These are phyloP conservation scores for Blastocystis sp. DNA, from an alignment of 352 stramenopile species.

Conservation along the genomic window DNA sequence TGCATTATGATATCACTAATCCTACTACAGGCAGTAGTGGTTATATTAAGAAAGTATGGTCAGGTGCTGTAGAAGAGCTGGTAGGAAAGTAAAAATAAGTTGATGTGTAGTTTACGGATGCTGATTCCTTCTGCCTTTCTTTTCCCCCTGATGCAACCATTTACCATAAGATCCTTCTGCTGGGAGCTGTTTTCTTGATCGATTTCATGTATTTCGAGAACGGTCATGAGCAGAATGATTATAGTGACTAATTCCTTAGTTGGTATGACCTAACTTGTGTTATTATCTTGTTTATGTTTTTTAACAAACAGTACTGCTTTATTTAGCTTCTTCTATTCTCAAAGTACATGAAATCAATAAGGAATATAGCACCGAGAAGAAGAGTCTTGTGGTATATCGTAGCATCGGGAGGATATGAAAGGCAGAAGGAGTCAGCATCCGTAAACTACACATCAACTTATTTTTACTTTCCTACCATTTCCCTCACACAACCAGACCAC, in stretches of 20 bases:
- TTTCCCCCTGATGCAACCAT: conserved; percentile 50
- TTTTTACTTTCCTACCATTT: not conserved
- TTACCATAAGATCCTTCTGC: conserved; percentile 46
- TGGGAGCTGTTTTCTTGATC: conserved; percentile 61
- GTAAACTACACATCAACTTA: not conserved
- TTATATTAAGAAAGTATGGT: conserved; percentile 59
- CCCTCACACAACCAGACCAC: conserved; percentile 22
- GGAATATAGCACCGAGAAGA: conserved; percentile 22
- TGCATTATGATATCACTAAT: conserved; percentile 35
- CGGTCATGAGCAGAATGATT: conserved; percentile 7
- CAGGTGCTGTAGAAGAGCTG: not conserved
- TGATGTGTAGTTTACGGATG: conserved; percentile 20
- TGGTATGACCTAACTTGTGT: no score
- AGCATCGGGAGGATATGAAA: conserved; percentile 8
- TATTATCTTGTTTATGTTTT: no score
- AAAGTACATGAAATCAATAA: conserved; percentile 63
- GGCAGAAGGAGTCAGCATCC: conserved; percentile 31
- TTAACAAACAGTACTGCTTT: no score
- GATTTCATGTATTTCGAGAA: conserved; percentile 68
- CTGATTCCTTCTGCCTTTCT: conserved; percentile 24
- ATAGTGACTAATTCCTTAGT: no score
- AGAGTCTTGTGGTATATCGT: conserved; percentile 43
- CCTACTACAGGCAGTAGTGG: not conserved
- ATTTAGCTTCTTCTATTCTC: no score
- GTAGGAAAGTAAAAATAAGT: not conserved